These are phyloP conservation scores for Xylaria multiplex DNA, from an alignment of 2,329 filamentous ascomycete species.

Conservation along the genomic window DNA sequence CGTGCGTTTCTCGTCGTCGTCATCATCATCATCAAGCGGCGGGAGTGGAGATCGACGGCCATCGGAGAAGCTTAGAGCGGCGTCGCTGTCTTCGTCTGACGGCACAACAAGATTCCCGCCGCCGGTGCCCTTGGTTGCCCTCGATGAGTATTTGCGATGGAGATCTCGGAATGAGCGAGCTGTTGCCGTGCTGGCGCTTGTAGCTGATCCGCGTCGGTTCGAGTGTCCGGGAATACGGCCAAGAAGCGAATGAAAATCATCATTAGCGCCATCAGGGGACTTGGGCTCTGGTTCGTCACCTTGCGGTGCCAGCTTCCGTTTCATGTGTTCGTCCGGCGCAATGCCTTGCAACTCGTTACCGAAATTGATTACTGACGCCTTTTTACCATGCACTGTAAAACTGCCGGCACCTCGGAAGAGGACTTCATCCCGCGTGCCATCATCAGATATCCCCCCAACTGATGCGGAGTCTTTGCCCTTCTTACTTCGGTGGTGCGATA, in stretches of 20 bases:
- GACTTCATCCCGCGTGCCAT: conserved; percentile 68
- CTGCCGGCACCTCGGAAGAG: conserved; percentile 83
- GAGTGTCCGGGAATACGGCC: conserved; percentile 56
- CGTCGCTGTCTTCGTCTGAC: conserved; percentile 69
- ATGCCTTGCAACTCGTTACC: conserved; percentile 88
- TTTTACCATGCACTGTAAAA: conserved; percentile 97
- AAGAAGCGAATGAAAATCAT: conserved; percentile 65
- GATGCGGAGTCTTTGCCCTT: conserved; percentile 79
- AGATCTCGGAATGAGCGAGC: conserved; percentile 72
- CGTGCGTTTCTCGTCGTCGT: conserved; percentile 40
- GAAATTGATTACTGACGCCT: conserved; percentile 96
- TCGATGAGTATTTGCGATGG: conserved; percentile 67
- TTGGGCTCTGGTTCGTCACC: conserved; percentile 51
- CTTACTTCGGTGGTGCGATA: conserved; percentile 74
- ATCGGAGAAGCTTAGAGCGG: conserved; percentile 68
- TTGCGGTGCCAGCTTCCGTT: conserved; percentile 64
- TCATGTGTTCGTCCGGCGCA: conserved; percentile 76
- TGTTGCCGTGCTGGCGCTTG: conserved; percentile 74
- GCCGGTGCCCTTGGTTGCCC: conserved; percentile 56
- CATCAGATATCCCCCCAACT: conserved; percentile 63
- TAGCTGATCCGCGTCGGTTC: conserved; percentile 68
- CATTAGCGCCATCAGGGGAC: conserved; percentile 53
- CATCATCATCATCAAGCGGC: conserved; percentile 54
- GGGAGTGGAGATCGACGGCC: conserved; percentile 66
- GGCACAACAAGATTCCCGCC: conserved; percentile 58